Evolutionary conservation across 345 rosid species (phyloP).

Genomic region (Excoecaria cochinchinensis): DNA sequence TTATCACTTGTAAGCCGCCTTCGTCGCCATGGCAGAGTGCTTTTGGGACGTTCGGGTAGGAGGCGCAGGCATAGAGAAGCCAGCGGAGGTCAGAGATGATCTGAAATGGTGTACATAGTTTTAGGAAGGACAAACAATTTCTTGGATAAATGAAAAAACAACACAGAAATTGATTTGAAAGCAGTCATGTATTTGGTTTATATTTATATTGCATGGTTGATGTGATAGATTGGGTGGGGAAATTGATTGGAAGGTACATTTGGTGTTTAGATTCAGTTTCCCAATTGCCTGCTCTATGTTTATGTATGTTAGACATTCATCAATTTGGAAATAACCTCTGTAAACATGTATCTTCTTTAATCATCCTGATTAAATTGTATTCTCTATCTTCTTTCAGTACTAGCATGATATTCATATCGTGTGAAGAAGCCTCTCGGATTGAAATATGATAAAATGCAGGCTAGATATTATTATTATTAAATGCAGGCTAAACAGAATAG

Average conservation of each 20-base stretch:
- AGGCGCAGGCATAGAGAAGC: conserved; percentile 69
- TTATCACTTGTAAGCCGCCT: conserved; percentile 63
- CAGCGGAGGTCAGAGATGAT: conserved; percentile 27
- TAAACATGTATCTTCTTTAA: conserved; percentile 12
- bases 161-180: conserved; percentile 11
- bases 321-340: conserved; percentile 10
- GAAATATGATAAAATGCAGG: background rate
- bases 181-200: conserved; percentile 2
- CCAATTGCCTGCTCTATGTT: background rate
- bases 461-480: background rate
- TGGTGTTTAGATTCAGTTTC: background rate
- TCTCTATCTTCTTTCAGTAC: background rate
- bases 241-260: conserved; percentile 1
- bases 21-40: conserved; percentile 58
- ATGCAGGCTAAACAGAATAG: too few species aligned
- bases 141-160: conserved; percentile 8
- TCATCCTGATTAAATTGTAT: background rate
- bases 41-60: conserved; percentile 69
- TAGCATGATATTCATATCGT: background rate
- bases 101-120: conserved; percentile 14
- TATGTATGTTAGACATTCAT: conserved; percentile 9
- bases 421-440: background rate
- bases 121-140: conserved; percentile 12
- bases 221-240: conserved; percentile 9
- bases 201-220: conserved; percentile 9